phyloP scores from a whole-genome alignment of 208 protist species.

The Tritrichomonas foetus region DNA sequence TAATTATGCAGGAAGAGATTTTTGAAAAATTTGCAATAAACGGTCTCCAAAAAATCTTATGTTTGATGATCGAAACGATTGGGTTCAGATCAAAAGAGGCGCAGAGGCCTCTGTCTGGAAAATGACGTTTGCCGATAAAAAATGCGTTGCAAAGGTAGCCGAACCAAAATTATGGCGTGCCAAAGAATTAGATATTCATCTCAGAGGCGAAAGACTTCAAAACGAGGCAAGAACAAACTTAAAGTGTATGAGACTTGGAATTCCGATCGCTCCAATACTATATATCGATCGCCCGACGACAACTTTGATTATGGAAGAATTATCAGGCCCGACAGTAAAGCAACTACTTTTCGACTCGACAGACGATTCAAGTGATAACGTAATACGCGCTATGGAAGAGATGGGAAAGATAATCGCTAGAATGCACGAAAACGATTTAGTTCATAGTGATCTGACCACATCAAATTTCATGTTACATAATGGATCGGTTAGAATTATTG shows the following conservation, averaged over 20 bases:
- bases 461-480: conserved; percentile 50
- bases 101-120: conserved; percentile 3
- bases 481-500: conserved; percentile 61
- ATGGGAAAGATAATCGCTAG: conserved; percentile 73
- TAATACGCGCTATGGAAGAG: conserved; percentile 34
- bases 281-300: neutral
- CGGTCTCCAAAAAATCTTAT: neutral
- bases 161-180: conserved; percentile 7
- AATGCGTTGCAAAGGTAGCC: neutral
- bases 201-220: neutral
- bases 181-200: neutral
- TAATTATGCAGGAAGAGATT: no score
- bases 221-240: conserved; percentile 19
- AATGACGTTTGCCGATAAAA: neutral
- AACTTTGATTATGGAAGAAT: conserved; percentile 6
- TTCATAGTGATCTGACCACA: conserved; percentile 50
- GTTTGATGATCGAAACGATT: neutral
- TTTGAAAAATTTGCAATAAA: no score
- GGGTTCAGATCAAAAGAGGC: neutral
- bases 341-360: conserved; percentile 12
- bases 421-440: conserved; percentile 43
- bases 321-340: neutral
- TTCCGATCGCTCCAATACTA: neutral
- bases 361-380: neutral
- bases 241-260: neutral